Base-by-base conservation (phyloP, 805 yeast species). In the Saccharomyces jurei region DNA sequence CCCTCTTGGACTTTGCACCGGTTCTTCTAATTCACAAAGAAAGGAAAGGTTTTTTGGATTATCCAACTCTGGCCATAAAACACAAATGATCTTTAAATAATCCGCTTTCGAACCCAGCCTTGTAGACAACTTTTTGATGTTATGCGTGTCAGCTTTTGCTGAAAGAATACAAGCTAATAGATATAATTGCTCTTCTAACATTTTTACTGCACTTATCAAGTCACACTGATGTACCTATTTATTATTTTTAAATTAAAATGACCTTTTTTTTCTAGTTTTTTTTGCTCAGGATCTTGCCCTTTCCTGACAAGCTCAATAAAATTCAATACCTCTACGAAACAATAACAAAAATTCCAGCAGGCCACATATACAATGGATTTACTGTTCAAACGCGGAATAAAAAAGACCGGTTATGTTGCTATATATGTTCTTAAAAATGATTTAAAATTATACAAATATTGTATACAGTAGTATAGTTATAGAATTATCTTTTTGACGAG, bases 1-100 rank as follows among this genome's bases (percentile, higher is more conserved):
- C 25, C 17, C 44, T 36, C 9, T 11, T 17, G 44, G 10, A 17
- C 25, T 36, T n/a, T 46, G 50, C 22, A 56, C 58, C 25, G 48
- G 54, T 2, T 13, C 47, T 8, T 50, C 58, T 6, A 56, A 56
- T 14, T 53, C 31, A 25, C 61, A 56, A 14, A 61, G 50, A 30
- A 59, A 63, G 21, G 49, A 28, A 48, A 67, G 50, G 6, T 54
- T 47, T 4, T 41, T 27, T 11, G 70, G 70, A 47, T 65, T 66
- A 36, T 59, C 65, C 21, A 63, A 50, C 56, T 68, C 72, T 31
- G 72, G 72, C 69, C 69, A 68, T 14, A 69, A 52, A 13, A 65
- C 63, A 46, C 69, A 60, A 9, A 64, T 46, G 2, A 57, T 57
- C 41, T 65, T 59, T 21, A 60, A 60, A 10, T 61, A 54, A 6